phyloP scores from a whole-genome alignment of 495 filamentous ascomycete species.

The Hypoxylon perforatum region DNA sequence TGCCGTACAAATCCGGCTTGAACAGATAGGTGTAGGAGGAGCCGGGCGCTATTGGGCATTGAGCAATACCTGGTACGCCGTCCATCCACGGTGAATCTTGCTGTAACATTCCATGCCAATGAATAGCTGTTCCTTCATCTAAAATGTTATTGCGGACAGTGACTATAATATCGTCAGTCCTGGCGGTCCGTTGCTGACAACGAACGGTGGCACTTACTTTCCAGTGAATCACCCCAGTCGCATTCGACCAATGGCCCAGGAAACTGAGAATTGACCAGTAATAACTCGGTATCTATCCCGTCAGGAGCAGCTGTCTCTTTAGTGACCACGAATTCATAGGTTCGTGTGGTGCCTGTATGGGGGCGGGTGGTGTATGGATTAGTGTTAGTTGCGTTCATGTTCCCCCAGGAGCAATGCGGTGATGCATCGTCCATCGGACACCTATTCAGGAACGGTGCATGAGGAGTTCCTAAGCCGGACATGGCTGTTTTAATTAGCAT shows the following conservation, averaged over 20 bases:
- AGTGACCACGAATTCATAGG: conserved; percentile 63
- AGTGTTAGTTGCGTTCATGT: conserved; percentile 17
- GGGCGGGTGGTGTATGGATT: conserved; percentile 9
- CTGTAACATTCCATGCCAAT: conserved; percentile 52
- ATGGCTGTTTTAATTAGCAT: conserved; percentile 3
- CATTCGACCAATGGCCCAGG: conserved; percentile 66
- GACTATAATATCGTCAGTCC: conserved; percentile 57
- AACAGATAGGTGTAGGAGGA: conserved; percentile 62
- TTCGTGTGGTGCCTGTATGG: conserved; percentile 55
- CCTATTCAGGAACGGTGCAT: neutral
- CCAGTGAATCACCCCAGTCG: conserved; percentile 68
- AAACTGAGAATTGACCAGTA: conserved; percentile 68
- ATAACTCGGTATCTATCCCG: conserved; percentile 54
- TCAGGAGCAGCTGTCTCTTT: conserved; percentile 57
- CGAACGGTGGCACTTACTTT: conserved; percentile 45
- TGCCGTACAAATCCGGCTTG: conserved; percentile 64
- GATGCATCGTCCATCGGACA: conserved; percentile 1
- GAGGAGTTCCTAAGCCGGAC: conserved; percentile 12
- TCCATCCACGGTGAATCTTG: conserved; percentile 53
- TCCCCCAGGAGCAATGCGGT: conserved; percentile 3
- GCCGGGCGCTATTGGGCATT: conserved; percentile 63
- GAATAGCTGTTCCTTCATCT: conserved; percentile 52
- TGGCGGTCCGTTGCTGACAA: conserved; percentile 47
- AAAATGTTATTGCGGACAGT: conserved; percentile 50
- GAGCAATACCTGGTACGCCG: conserved; percentile 57